These are phyloP conservation scores for Tillandsia fasciculata DNA, from an alignment of 176 grass and related monocot species.

Conservation along the genomic window DNA sequence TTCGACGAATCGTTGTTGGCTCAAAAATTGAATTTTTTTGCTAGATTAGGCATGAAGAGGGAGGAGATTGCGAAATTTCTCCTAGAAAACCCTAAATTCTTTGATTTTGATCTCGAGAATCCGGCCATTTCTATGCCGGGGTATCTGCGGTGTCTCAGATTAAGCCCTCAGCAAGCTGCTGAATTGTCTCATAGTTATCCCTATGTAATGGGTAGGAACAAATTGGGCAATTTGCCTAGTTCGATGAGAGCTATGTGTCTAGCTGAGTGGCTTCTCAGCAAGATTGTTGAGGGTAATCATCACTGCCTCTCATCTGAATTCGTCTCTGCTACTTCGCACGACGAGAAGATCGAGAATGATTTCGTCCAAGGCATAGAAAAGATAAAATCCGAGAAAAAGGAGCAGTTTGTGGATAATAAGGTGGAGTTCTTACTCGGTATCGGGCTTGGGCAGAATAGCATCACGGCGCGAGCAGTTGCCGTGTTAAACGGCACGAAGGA, in stretches of 20 bases:
- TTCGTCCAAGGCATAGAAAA: slow-evolving; percentile 47
- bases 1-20: slow-evolving; percentile 33
- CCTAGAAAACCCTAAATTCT: slow-evolving; percentile 40
- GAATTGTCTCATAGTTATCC: slow-evolving; percentile 27
- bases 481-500: slow-evolving; percentile 34
- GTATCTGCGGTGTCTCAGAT: slow-evolving; percentile 42
- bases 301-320: slow-evolving; percentile 44
- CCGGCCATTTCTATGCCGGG: slow-evolving; percentile 50
- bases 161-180: slow-evolving; percentile 28
- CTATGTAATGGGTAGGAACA: slow-evolving; percentile 65
- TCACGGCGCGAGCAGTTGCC: slow-evolving; percentile 18
- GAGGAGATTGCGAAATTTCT: slow-evolving; percentile 48
- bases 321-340: slow-evolving; percentile 35
- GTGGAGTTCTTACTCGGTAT: slow-evolving; percentile 66
- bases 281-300: slow-evolving; percentile 29
- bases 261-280: slow-evolving; percentile 36
- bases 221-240: slow-evolving; percentile 48
- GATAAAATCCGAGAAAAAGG: slow-evolving; percentile 33
- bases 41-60: slow-evolving; percentile 41
- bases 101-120: slow-evolving; percentile 47
- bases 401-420: slow-evolving; percentile 32
- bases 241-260: slow-evolving; percentile 49
- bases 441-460: slow-evolving; percentile 65
- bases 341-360: slow-evolving; percentile 30
- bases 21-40: slow-evolving; percentile 54